phyloP scores from a whole-genome alignment of 2,329 filamentous ascomycete genomes.

The Trichophyton schoenleinii region DNA sequence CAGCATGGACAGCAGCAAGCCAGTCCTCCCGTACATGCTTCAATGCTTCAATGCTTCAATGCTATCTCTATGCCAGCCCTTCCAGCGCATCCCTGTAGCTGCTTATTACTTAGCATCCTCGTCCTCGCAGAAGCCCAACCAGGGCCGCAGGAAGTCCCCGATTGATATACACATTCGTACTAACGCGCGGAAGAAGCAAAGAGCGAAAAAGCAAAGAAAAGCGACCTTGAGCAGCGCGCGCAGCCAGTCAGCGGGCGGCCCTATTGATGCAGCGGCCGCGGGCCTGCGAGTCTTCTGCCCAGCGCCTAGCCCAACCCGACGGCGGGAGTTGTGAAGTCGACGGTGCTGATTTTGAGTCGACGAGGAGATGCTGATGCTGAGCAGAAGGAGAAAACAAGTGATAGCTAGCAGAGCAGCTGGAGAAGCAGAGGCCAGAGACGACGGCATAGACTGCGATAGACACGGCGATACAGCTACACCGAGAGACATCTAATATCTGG shows the following conservation, averaged over 20 bases:
- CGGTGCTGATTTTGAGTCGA: too few relatives aligned
- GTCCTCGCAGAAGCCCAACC: not conserved
- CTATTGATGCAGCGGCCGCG: constrained; percentile 1
- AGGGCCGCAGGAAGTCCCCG: constrained; percentile 1
- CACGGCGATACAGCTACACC: too few relatives aligned
- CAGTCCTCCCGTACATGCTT: too few relatives aligned
- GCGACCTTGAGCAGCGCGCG: not conserved
- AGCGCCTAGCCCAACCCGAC: not conserved
- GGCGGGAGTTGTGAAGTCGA: not conserved
- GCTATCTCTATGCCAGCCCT: not conserved
- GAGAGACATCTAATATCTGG: too few relatives aligned
- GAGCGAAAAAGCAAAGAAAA: not conserved
- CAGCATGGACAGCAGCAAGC: too few relatives aligned
- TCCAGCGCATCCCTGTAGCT: not conserved
- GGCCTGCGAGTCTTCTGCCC: not conserved
- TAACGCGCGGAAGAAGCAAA: not conserved
- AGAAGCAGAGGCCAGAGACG: too few relatives aligned
- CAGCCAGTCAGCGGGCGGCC: not conserved
- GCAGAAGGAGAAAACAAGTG: too few relatives aligned
- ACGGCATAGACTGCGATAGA: too few relatives aligned
- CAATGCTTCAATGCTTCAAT: too few relatives aligned
- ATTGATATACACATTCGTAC: constrained; percentile 4
- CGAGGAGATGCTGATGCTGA: too few relatives aligned
- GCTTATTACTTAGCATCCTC: not conserved
- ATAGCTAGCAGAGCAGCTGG: too few relatives aligned